A percentile compares a stretch with the other conserved stretches of the same genome.
These are phyloP conservation scores for Actinomucor elegans DNA, from an alignment of 371 early-diverging fungal species.

Conservation along the genomic window DNA sequence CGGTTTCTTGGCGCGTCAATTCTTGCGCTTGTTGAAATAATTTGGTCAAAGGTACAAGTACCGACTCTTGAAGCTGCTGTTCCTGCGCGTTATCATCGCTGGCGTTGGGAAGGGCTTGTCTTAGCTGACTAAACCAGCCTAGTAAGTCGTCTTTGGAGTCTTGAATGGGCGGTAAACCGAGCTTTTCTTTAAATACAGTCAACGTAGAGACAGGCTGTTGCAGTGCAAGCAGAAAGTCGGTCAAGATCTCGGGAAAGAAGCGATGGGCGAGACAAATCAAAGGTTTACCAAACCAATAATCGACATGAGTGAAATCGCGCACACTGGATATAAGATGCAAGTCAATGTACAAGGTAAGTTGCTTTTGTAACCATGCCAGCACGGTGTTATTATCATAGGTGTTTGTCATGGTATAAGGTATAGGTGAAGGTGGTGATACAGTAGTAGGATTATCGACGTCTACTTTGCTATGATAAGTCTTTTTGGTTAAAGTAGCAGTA, in stretches of 20 bases:
- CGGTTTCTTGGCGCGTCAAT: not conserved
- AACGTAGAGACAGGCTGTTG: not conserved
- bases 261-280: slow-evolving; percentile 37
- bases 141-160: too few species aligned
- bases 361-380: slow-evolving; percentile 46
- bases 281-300: slow-evolving; percentile 18
- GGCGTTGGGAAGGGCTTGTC: too few species aligned
- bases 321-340: slow-evolving; percentile 21
- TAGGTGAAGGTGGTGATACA: not conserved
- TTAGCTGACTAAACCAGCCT: too few species aligned
- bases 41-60: not conserved
- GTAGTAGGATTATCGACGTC: not conserved
- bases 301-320: slow-evolving; percentile 7
- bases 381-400: too few species aligned
- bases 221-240: too few species aligned
- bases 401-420: not conserved
- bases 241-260: slow-evolving; percentile 34
- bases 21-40: slow-evolving; percentile 11
- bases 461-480: too few species aligned
- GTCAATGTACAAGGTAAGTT: slow-evolving; percentile 30
- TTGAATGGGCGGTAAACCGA: too few species aligned
- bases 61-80: not conserved
- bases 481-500: not conserved
- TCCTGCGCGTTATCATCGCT: too few species aligned
- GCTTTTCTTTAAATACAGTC: too few species aligned